Percentiles rank a stretch among this genome's conserved stretches.
Evolutionary conservation across 768 basidiomycete species (phyloP).

Genomic region (Suillus weaverae): DNA sequence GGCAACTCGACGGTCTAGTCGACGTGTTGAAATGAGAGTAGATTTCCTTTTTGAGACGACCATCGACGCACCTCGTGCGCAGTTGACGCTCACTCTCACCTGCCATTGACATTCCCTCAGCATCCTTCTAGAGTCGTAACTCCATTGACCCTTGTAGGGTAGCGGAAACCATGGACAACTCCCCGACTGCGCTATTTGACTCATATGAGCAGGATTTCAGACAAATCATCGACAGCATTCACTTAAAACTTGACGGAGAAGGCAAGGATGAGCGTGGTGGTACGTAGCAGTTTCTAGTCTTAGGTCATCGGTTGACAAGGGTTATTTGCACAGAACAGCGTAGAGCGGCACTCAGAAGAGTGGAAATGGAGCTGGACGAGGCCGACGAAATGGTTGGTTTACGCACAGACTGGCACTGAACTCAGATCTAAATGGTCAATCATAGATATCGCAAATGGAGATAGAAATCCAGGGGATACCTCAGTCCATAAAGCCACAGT

Average conservation of each 20-base stretch:
- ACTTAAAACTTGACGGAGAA: constrained; percentile 73
- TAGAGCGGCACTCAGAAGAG: constrained; percentile 75
- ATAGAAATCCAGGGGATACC: constrained; percentile 96
- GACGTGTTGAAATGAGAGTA: constrained; percentile 14
- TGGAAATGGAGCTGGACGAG: constrained; percentile 96
- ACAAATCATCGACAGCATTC: constrained; percentile 74
- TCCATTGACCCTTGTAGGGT: constrained; percentile 4
- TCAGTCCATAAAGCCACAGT: constrained; percentile 74
- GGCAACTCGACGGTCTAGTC: neutral
- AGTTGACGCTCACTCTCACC: constrained; percentile 25
- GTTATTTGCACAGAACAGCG: constrained; percentile 60
- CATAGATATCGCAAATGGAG: constrained; percentile 97
- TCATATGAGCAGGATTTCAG: constrained; percentile 92
- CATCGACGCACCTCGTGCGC: constrained; percentile 14
- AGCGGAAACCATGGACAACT: constrained; percentile 63
- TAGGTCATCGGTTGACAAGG: constrained; percentile 5
- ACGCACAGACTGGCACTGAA: neutral
- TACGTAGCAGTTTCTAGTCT: constrained; percentile 34
- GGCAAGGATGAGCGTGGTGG: constrained; percentile 68
- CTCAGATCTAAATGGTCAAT: constrained; percentile 3
- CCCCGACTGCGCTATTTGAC: constrained; percentile 84
- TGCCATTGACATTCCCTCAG: constrained; percentile 3
- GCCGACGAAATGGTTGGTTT: constrained; percentile 89
- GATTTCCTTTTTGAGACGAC: constrained; percentile 27
- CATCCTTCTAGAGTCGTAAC: neutral